Evolutionary conservation across 2,329 filamentous ascomycete genomes (phyloP).

Genomic region (Simplicillium sp.): DNA sequence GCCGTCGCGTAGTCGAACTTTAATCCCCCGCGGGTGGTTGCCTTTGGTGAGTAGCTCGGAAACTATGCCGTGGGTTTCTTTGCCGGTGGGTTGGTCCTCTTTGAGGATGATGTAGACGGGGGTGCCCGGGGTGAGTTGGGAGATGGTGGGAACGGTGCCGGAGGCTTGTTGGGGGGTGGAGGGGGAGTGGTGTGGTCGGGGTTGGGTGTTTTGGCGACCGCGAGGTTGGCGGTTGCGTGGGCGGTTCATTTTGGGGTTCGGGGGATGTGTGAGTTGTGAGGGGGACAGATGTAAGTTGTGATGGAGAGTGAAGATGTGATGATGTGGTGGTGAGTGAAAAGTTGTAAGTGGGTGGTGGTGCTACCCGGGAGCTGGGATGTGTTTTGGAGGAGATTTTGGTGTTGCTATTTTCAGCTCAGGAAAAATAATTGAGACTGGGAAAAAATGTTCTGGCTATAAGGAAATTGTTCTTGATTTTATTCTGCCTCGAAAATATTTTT

Average conservation of each 20-base stretch:
- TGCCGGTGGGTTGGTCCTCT: slow-evolving; percentile 64
- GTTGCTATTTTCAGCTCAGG: too few relatives aligned
- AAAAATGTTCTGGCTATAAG: too few relatives aligned
- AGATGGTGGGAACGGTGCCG: slow-evolving; percentile 34
- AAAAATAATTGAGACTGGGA: too few relatives aligned
- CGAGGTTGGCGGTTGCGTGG: slow-evolving; percentile 22
- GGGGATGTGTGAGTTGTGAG: background rate
- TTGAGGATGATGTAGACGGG: slow-evolving; percentile 67
- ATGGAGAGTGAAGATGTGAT: too few relatives aligned
- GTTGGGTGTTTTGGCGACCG: slow-evolving; percentile 8
- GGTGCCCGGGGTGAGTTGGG: slow-evolving; percentile 50
- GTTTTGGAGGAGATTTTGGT: too few relatives aligned
- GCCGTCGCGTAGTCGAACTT: slow-evolving; percentile 63
- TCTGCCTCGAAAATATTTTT: too few relatives aligned
- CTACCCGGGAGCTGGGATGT: too few relatives aligned
- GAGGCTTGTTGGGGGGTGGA: slow-evolving; percentile 23
- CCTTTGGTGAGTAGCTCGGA: slow-evolving; percentile 61
- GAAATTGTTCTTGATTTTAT: too few relatives aligned
- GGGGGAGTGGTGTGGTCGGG: slow-evolving; percentile 10
- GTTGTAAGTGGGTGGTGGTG: too few relatives aligned
- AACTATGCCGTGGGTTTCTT: slow-evolving; percentile 58
- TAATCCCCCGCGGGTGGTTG: slow-evolving; percentile 70
- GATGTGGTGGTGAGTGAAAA: too few relatives aligned
- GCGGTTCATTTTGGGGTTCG: slow-evolving; percentile 17
- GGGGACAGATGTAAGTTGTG: too few relatives aligned